Conservation (phyloP, 1,284 basidiomycete species). For the Xerocomus amazonicus region DNA sequence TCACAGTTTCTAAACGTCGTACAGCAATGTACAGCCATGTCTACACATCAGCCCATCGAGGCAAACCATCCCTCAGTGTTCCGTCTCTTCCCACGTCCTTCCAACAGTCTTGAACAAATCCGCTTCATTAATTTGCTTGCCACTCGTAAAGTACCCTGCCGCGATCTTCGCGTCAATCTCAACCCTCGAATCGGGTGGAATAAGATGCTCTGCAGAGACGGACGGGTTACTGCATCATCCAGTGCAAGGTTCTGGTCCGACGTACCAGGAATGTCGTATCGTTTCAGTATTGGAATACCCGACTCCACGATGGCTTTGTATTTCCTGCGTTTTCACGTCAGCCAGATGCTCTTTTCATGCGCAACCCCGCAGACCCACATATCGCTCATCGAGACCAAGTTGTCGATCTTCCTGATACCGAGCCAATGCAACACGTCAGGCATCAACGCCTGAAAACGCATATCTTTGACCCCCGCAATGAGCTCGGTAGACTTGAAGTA, state of each 20-base stretch:
- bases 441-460: constrained; percentile 95
- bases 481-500: constrained; percentile 95
- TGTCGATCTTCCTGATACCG: constrained; percentile 86
- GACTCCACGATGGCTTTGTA: constrained; percentile 88
- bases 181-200: constrained; percentile 90
- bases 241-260: constrained; percentile 1
- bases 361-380: constrained; percentile 48
- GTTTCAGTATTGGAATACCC: constrained; percentile 79
- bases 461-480: constrained; percentile 94
- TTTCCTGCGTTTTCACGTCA: constrained; percentile 55
- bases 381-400: constrained; percentile 91
- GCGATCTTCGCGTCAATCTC: constrained; percentile 95
- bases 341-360: not conserved
- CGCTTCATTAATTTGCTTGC: constrained; percentile 71
- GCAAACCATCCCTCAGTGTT: constrained; percentile 43
- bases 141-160: constrained; percentile 84
- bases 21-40: too few relatives aligned
- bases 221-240: too few relatives aligned
- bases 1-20: too few relatives aligned
- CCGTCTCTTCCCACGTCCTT: constrained; percentile 82
- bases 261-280: constrained; percentile 82
- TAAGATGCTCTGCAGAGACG: constrained; percentile 58
- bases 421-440: constrained; percentile 94
- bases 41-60: too few relatives aligned
- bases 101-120: constrained; percentile 86